Conservation (phyloP, 441 rosid genomes). For the Populus hybrid region DNA sequence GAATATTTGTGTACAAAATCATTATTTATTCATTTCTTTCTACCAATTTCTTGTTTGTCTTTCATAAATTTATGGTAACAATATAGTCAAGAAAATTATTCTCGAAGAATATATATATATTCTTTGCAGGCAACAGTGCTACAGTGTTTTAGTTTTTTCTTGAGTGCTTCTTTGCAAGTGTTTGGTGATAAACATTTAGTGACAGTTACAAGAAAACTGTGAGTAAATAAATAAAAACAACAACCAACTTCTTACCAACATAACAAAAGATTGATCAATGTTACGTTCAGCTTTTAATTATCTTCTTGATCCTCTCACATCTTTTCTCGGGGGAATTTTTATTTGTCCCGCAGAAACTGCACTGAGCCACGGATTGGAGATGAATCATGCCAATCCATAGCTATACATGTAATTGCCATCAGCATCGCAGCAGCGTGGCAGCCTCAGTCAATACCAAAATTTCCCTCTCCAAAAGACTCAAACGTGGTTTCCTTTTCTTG, state of each 20-base stretch:
- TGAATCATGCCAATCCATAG: neutral
- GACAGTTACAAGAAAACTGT: too few relatives aligned
- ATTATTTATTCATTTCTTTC: too few relatives aligned
- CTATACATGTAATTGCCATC: neutral
- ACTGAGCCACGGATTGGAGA: neutral
- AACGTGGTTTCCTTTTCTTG: neutral
- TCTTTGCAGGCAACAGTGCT: too few relatives aligned
- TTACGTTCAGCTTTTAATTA: neutral
- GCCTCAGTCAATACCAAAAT: neutral
- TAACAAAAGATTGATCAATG: neutral
- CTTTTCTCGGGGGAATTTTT: too few relatives aligned
- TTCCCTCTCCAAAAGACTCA: neutral
- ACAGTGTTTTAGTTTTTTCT: too few relatives aligned
- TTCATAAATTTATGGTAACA: too few relatives aligned
- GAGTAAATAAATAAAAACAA: constrained; percentile 7
- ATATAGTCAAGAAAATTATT: too few relatives aligned
- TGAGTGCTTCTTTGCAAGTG: too few relatives aligned
- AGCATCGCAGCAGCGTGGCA: neutral
- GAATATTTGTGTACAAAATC: too few relatives aligned
- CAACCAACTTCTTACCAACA: neutral
- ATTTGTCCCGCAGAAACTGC: neutral
- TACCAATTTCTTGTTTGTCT: too few relatives aligned
- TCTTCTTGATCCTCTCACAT: neutral
- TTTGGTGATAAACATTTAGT: too few relatives aligned
- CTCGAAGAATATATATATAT: too few relatives aligned